Base-by-base conservation (phyloP, 148 eudicot species). In the Arctostaphylos glauca region DNA sequence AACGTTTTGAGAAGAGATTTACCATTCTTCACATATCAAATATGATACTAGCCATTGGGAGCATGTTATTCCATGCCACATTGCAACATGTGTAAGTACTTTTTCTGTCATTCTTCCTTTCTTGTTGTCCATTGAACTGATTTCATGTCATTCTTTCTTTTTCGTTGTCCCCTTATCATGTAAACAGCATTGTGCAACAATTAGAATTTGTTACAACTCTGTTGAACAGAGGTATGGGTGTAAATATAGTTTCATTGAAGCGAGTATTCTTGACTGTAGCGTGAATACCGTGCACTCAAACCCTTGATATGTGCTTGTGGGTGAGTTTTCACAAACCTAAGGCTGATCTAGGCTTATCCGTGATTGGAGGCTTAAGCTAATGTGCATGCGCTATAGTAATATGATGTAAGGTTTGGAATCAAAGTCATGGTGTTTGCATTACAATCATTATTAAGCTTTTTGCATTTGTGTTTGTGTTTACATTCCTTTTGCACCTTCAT, bases 1-100 rank as follows among this genome's bases (percentile, higher is more conserved):
- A 89, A 76, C 90, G 87, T 25, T 92, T 90, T 87, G 94, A 92
- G 75, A 92, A 90, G 89, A 90, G 94, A 77, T 92, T 92, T 72
- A 88, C 86, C 76, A 71, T 89, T 81, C 94, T 92, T 80, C 90
- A 89, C 82, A 68, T 92, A 64, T 92, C 94, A 41, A 90, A 92
- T 80, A 86, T 92, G 87, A 84, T 81, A 81, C 91, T 92, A 79
- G 90, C 91, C 72, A 74, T 88, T 83, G 93, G 93, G 47, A 90
- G 90, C 83, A 86, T 89, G 85, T 62, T 88, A 77, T 92, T 84
- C 78, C 94, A 90, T 87, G 93, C 88, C 54, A 90, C 92, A 18
- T 88, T 92, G 77, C 92, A 88, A 70, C 88, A 84, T 21, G 85
- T 88, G 92, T 92, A 88, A 90, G 92, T 90, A 18, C 13, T 50